Evolutionary conservation across 257 asterid genomes (phyloP).

Genomic region (Euphrasia confusa): DNA sequence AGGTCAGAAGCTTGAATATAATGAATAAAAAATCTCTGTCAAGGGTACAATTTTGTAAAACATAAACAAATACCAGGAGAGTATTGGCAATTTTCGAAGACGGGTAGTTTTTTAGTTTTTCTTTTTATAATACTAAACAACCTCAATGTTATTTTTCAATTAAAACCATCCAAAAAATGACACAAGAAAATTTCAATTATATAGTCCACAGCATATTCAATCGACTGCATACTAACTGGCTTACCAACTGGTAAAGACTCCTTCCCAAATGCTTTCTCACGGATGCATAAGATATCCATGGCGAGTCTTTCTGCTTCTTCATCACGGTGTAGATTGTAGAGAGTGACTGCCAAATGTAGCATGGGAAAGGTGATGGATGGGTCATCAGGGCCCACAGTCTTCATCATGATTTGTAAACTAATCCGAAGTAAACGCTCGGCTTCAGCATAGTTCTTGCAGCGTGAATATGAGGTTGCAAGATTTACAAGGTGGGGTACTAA

Average conservation of each 20-base stretch:
- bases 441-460: conserved; percentile 68
- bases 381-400: conserved; percentile 64
- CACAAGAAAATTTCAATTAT: not conserved
- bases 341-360: conserved; percentile 73
- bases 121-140: not conserved
- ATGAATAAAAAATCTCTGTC: not conserved
- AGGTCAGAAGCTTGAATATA: not conserved
- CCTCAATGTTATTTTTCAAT: not conserved
- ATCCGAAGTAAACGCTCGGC: conserved; percentile 76
- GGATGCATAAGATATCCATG: conserved; percentile 51
- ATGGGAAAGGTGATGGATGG: conserved; percentile 76
- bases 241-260: conserved; percentile 88
- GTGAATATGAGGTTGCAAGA: conserved; percentile 87
- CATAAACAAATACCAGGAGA: not conserved
- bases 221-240: conserved; percentile 23
- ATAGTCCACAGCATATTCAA: not conserved
- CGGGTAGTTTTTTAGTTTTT: not conserved
- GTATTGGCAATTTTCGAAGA: not conserved
- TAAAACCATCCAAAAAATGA: not conserved
- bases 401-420: conserved; percentile 66
- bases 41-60: not conserved
- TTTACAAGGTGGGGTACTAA: conserved; percentile 74
- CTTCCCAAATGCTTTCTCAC: conserved; percentile 77
- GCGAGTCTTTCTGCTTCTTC: conserved; percentile 88
- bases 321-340: conserved; percentile 61